A percentile compares a stretch with the other conserved stretches of the same genome.
Evolutionary conservation across 106 monocot species (phyloP).

Genomic region (Acorus gramineus): DNA sequence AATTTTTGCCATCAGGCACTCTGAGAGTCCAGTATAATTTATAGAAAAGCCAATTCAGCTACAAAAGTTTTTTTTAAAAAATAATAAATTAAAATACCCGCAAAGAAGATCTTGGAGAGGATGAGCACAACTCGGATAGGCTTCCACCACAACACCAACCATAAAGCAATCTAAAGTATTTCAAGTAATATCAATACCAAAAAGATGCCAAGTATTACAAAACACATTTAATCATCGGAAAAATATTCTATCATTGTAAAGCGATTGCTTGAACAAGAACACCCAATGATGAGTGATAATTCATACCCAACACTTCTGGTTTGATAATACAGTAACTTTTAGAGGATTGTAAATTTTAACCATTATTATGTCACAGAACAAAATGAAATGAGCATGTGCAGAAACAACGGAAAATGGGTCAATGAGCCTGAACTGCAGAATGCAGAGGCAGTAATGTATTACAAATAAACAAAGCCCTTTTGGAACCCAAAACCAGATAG

Average conservation of each 20-base stretch:
- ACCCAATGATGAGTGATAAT: too few relatives aligned
- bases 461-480: too few relatives aligned
- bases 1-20: neutral
- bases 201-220: neutral
- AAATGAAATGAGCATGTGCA: neutral
- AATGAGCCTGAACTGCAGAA: too few relatives aligned
- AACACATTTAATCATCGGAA: neutral
- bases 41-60: neutral
- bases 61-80: neutral
- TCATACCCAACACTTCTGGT: too few relatives aligned
- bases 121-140: constrained; percentile 40
- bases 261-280: too few relatives aligned
- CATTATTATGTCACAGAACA: neutral
- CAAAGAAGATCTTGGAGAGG: constrained; percentile 79
- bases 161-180: constrained; percentile 48
- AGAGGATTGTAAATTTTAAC: too few relatives aligned
- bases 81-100: constrained; percentile 27
- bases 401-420: neutral
- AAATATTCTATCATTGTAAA: neutral
- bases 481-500: too few relatives aligned
- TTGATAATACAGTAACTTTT: too few relatives aligned
- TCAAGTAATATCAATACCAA: too few relatives aligned
- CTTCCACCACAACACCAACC: constrained; percentile 83
- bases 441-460: too few relatives aligned
- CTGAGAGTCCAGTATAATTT: neutral